These are phyloP conservation scores for Ascosphaera apis DNA, from an alignment of 2,329 filamentous ascomycete species.

Conservation along the genomic window DNA sequence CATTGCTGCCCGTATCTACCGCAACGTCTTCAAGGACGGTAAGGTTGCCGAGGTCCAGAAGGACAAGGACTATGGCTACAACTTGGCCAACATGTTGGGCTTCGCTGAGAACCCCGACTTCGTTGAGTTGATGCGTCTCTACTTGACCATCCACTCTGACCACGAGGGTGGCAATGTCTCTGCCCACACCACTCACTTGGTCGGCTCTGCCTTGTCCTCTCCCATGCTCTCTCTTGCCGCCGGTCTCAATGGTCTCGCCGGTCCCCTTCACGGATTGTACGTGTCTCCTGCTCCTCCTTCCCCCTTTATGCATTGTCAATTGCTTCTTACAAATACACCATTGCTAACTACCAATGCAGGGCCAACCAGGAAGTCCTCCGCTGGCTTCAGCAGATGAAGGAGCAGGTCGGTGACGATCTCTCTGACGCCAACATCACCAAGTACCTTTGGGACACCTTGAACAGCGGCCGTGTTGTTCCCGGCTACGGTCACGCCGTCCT, in stretches of 20 bases:
- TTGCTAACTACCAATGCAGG: conserved; percentile 9
- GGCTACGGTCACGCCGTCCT: conserved; percentile 98
- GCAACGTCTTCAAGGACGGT: conserved; percentile 99
- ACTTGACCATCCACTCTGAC: conserved; percentile 99
- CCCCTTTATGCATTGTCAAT: background rate
- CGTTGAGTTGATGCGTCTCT: conserved; percentile 92
- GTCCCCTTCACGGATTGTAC: conserved; percentile 81
- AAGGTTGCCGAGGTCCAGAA: conserved; percentile 91
- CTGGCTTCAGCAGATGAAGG: conserved; percentile 99
- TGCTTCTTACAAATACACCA: background rate
- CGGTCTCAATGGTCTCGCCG: conserved; percentile 92
- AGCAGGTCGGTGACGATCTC: conserved; percentile 73
- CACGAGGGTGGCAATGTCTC: conserved; percentile 99
- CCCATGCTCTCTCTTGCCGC: conserved; percentile 91
- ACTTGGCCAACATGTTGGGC: conserved; percentile 98
- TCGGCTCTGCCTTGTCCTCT: conserved; percentile 88
- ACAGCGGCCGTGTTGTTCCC: conserved; percentile 83
- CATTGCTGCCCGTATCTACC: conserved; percentile 96
- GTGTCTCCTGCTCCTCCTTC: conserved; percentile 6
- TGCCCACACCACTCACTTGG: conserved; percentile 95
- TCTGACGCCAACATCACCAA: conserved; percentile 93
- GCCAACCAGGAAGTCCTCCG: conserved; percentile 99
- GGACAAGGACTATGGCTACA: conserved; percentile 98
- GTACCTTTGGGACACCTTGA: conserved; percentile 96
- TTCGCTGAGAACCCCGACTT: conserved; percentile 92